Base-by-base conservation (phyloP, 1,139 yeast species). In the Lodderomyces theae region DNA sequence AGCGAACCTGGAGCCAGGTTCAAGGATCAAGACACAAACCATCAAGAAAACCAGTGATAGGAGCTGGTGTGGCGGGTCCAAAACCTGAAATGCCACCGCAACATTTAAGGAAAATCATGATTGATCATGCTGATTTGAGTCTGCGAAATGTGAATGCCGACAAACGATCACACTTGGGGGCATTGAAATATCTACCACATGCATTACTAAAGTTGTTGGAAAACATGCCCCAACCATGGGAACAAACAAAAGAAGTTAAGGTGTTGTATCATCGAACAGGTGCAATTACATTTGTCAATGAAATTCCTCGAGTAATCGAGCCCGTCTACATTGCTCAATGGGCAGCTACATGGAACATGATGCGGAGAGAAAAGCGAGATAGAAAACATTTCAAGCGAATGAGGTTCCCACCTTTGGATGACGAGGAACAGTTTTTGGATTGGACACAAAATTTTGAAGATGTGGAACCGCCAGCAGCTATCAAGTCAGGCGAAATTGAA, bases 151-250 rank as follows among this genome's bases (percentile, higher is more conserved):
- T 87, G 34, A 83, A 94, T n/a, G 79, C 86, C 8, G 97, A 92
- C 54, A 90, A 90, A 57, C 71, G 94, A 42, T 80, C 97, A 0
- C 90, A 87, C 54, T 64, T 94, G 21, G 97, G 97, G 1, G 92
- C 97, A 0, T 69, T 94, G 44, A 92, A 90, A 61, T 94, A 85
- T 62, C 77, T 94, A 82, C 99, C 99, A 0, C 97, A 92, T 63
- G 97, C 98, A 0, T 78, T 90, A 1, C 61, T 89, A 46, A 94
- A 94, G 60, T 72, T 94, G 28, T 58, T 94, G 37, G 98, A 94
- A 56, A 90, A 89, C 54, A 92, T 94, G 92, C 99, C 99, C 0
- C 96, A 89, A 58, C 99, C 99, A 1, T 94, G 99, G 99, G 97
- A 94, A 60, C 79, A 79, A 45, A 69, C 77, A 1, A 86, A 86